A percentile compares a stretch with the other conserved stretches of the same genome.
Conservation (phyloP, 2,329 filamentous ascomycete genomes). For the Aspergillus neoniger region DNA sequence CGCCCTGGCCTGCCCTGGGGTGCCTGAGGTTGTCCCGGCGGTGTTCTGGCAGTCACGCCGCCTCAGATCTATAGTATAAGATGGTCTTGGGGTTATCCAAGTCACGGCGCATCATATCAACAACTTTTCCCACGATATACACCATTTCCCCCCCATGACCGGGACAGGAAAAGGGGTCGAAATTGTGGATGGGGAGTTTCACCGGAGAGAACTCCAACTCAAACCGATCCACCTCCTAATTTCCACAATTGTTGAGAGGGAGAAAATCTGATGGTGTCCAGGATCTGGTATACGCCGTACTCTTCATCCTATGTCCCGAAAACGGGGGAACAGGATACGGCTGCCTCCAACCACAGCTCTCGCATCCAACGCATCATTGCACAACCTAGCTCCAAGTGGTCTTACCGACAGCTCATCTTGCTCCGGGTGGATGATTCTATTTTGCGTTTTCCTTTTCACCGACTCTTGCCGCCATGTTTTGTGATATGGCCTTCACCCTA, state of each 20-base stretch:
- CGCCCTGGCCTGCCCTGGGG: background rate
- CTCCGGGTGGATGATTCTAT: slow-evolving; percentile 6
- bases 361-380: slow-evolving; percentile 5
- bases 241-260: slow-evolving; percentile 20
- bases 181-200: background rate
- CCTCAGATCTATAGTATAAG: background rate
- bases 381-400: slow-evolving; percentile 8
- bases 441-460: slow-evolving; percentile 8
- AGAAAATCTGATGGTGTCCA: slow-evolving; percentile 22
- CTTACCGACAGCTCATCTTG: slow-evolving; percentile 4
- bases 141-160: background rate
- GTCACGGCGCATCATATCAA: background rate
- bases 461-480: background rate
- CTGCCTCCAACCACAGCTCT: slow-evolving; percentile 7
- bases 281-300: slow-evolving; percentile 29
- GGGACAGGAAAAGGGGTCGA: background rate
- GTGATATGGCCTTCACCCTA: background rate
- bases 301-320: slow-evolving; percentile 26
- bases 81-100: background rate
- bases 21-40: background rate
- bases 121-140: background rate
- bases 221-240: slow-evolving; percentile 20
- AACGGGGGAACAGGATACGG: slow-evolving; percentile 11
- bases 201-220: background rate
- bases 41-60: background rate